These are phyloP conservation scores for Gryganskiella cystojenkinii DNA, from an alignment of 192 early-diverging fungal species.

Conservation along the genomic window DNA sequence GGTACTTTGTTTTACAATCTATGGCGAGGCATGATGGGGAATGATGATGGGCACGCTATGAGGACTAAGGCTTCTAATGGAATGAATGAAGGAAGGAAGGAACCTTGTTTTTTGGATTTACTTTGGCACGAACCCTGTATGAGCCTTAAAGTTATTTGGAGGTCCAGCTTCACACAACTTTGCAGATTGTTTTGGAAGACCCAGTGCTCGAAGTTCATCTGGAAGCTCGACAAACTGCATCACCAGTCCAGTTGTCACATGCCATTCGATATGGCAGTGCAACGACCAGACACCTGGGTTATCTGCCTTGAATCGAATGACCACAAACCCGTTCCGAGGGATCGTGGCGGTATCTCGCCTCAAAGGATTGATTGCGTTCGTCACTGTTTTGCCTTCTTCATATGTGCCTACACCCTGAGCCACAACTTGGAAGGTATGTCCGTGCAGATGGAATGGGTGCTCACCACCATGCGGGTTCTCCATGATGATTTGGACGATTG, in stretches of 20 bases:
- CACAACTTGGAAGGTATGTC: conserved; percentile 58
- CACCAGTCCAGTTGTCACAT: conserved; percentile 57
- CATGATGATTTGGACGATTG: conserved; percentile 45
- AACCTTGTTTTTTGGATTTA: no score
- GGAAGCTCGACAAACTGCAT: conserved; percentile 55
- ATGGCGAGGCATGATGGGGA: neutral
- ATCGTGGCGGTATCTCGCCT: conserved; percentile 54
- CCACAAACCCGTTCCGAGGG: conserved; percentile 43
- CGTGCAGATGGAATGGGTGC: conserved; percentile 60
- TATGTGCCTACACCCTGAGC: conserved; percentile 51
- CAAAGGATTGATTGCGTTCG: conserved; percentile 49
- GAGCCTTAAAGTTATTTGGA: conserved; percentile 21
- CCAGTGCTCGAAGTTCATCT: conserved; percentile 42
- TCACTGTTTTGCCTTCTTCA: conserved; percentile 26
- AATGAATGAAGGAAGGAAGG: no score
- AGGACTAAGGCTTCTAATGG: no score
- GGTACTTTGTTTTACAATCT: neutral
- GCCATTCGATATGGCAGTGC: conserved; percentile 65
- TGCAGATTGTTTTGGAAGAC: conserved; percentile 42
- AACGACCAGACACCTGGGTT: conserved; percentile 60
- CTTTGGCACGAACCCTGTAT: conserved; percentile 34
- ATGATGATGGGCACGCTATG: no score
- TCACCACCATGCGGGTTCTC: conserved; percentile 23
- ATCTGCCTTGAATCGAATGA: conserved; percentile 57
- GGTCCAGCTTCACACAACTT: conserved; percentile 49